These are phyloP conservation scores for Neopestalotiopsis clavispora DNA, from an alignment of 2,329 filamentous ascomycete species.

Conservation along the genomic window DNA sequence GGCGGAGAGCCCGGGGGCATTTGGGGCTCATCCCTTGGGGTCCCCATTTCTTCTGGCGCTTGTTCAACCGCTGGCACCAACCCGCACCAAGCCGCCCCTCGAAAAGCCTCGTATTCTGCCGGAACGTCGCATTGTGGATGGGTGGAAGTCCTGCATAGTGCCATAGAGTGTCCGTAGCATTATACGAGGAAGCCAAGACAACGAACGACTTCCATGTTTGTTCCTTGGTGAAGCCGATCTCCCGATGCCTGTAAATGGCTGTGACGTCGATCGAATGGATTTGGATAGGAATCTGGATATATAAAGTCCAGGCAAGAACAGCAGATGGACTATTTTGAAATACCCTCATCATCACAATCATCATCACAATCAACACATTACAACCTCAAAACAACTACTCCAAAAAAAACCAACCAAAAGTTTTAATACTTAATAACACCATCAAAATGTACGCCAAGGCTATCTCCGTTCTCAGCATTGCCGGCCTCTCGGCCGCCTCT, in stretches of 20 bases:
- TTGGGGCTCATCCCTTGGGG: background rate
- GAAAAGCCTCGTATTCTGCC: background rate
- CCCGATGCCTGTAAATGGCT: background rate
- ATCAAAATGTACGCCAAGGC: conserved; percentile 13
- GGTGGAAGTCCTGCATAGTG: background rate
- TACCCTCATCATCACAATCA: background rate
- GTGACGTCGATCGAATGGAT: background rate
- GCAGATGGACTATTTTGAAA: background rate
- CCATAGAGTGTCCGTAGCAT: background rate
- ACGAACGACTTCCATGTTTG: background rate
- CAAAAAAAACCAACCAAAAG: background rate
- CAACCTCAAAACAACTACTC: background rate
- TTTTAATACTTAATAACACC: conserved; percentile 1
- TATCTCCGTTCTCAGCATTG: background rate
- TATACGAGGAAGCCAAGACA: background rate
- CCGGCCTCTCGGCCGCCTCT: conserved; percentile 1
- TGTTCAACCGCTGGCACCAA: too few species aligned
- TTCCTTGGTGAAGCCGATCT: background rate
- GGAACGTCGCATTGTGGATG: conserved; percentile 3
- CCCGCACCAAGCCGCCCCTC: too few species aligned
- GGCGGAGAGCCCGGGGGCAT: conserved; percentile 1
- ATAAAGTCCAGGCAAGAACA: conserved; percentile 3
- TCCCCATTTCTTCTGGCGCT: background rate
- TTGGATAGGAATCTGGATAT: background rate
- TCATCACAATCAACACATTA: background rate